Conservation (phyloP, 228 moss, liverwort and hornwort species). For the Sphagnum fallax region DNA sequence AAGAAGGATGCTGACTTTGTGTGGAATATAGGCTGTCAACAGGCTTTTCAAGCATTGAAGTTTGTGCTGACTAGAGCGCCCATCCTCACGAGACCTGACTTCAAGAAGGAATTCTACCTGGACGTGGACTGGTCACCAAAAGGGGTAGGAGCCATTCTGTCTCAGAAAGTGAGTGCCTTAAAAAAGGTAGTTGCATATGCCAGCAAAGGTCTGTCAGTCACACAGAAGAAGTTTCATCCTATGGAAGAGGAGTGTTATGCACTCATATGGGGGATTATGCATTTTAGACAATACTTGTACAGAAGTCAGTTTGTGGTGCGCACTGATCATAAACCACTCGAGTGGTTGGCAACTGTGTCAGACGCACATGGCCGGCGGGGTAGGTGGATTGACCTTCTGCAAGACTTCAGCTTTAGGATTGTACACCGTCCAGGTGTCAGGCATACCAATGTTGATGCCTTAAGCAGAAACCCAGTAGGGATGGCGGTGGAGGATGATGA, state of each 20-base stretch:
- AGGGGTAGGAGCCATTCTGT: background rate
- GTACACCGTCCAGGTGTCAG: background rate
- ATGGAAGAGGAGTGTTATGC: slow-evolving; percentile 1
- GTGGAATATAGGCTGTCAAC: background rate
- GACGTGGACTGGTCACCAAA: background rate
- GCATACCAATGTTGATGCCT: background rate
- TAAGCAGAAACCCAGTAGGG: background rate
- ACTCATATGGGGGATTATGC: background rate
- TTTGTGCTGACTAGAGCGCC: background rate
- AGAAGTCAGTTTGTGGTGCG: background rate
- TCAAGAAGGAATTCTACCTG: background rate
- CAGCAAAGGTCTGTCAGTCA: background rate
- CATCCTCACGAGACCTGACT: background rate
- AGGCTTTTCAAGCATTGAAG: background rate
- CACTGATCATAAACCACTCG: background rate
- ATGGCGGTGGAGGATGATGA: background rate
- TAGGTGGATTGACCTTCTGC: background rate
- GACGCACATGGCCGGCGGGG: background rate
- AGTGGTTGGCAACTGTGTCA: background rate
- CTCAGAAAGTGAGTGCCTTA: background rate
- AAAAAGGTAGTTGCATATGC: background rate
- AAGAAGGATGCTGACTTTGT: background rate
- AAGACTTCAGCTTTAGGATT: background rate
- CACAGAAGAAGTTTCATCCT: background rate
- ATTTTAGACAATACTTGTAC: slow-evolving; percentile 3